phyloP scores from a whole-genome alignment of 164 flowering plant genomes.

The grape (Vitis vinifera) region DNA sequence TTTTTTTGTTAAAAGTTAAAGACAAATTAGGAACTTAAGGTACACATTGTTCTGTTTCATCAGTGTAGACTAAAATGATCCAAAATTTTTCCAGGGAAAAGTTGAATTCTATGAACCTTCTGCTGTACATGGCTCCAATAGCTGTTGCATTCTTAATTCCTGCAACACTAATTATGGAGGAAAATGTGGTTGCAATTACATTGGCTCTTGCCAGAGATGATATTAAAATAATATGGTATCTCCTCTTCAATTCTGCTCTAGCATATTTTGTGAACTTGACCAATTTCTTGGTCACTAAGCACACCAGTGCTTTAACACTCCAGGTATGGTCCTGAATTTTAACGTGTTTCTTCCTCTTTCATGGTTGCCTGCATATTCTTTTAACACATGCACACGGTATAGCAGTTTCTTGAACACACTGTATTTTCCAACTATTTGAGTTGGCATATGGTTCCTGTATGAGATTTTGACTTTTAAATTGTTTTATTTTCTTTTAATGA shows the following conservation, averaged over 20 bases:
- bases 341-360: not conserved
- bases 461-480: no score
- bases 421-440: no score
- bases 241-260: constrained; percentile 60
- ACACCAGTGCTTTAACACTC: constrained; percentile 77
- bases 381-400: no score
- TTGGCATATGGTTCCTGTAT: no score
- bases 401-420: no score
- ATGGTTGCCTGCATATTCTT: no score
- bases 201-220: constrained; percentile 58
- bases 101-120: constrained; percentile 67
- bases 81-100: constrained; percentile 47
- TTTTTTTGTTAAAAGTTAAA: not conserved
- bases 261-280: constrained; percentile 68
- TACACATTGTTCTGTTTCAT: not conserved
- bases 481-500: no score
- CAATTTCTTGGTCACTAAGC: constrained; percentile 75
- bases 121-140: constrained; percentile 70
- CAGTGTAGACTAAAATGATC: not conserved
- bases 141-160: constrained; percentile 64
- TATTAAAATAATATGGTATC: constrained; percentile 43
- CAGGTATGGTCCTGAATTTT: constrained; percentile 40
- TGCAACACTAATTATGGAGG: constrained; percentile 57
- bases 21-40: not conserved
- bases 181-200: constrained; percentile 50